Base-by-base conservation (phyloP, 805 yeast genomes). In the Metschnikowia sp. region DNA sequence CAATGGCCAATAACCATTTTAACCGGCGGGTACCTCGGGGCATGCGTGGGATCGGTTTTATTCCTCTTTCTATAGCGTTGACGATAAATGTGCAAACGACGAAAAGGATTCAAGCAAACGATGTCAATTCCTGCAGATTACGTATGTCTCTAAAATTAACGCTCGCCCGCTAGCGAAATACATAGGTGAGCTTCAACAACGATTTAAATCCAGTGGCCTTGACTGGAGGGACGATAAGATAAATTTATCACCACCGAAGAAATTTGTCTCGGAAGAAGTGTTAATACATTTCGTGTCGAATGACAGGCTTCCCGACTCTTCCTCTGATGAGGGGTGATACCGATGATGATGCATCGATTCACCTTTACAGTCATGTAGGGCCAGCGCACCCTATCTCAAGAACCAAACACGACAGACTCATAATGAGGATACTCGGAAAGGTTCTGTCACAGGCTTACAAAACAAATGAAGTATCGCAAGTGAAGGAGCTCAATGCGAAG, bases 1-100 rank as follows among this genome's bases (percentile, higher is more conserved):
- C 77, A 75, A 44, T 92, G 97, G 95, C 99, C 99, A 7, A 79
- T 89, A 45, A 92, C 98, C 0, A 75, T 92, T 37, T 71, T 92
- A 11, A 74, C 79, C 8, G 97, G 98, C 2, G 82, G 83, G 0
- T 88, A 88, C 58, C 31, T 73, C 0, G 97, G 97, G n/a, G 78
- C 83, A 2, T 72, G 81, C 29, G 55, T 78, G 2, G 97, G 96
- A 3, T 40, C 48, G 10, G 13, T 40, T 12, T 10, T 55, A 32
- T 45, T 42, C n/a, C 39, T 45, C 18, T 11, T 40, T 32, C 18
- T 45, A 26, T 36, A 32, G 32, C 11, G n/a, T 18, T 36, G 26
- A 5, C 26, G 26, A 22, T 22, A 22, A 22, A 22, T 22, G 7
- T 22, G 5, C 26, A 22, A 22, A 22, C 7, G 26, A 22, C 26